Evolutionary conservation across 495 filamentous ascomycete species (phyloP).

Genomic region (Penicillium pancosmium): DNA sequence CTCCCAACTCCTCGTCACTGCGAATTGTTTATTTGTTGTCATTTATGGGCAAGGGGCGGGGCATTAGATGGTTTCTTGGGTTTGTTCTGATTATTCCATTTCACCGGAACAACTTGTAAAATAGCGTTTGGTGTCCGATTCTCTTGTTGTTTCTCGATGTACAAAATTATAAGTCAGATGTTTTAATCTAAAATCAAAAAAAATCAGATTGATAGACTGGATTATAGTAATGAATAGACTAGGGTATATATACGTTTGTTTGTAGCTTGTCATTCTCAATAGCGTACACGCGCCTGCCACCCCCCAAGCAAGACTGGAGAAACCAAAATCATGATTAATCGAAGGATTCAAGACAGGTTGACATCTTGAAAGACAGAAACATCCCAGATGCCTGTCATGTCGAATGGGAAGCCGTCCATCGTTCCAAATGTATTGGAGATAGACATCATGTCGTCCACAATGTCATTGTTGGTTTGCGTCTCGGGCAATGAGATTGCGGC

Average conservation of each 20-base stretch:
- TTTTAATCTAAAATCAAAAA: conserved; percentile 31
- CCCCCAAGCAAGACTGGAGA: not conserved
- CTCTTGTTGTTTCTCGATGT: conserved; percentile 36
- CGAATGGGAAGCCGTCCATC: conserved; percentile 54
- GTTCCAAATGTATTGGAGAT: conserved; percentile 53
- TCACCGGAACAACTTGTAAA: conserved; percentile 43
- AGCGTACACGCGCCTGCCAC: conserved; percentile 1
- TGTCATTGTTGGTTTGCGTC: conserved; percentile 53
- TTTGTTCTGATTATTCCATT: conserved; percentile 28
- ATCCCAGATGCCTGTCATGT: conserved; percentile 57
- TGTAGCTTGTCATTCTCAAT: not conserved
- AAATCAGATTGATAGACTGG: conserved; percentile 23
- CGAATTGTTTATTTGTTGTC: conserved; percentile 17
- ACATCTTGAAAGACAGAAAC: conserved; percentile 53
- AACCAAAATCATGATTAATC: not conserved
- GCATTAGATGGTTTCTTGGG: conserved; percentile 33
- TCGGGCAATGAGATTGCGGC: conserved; percentile 49
- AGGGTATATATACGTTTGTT: conserved; percentile 28
- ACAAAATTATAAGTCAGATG: conserved; percentile 39
- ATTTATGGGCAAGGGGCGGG: conserved; percentile 28
- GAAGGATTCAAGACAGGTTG: conserved; percentile 33
- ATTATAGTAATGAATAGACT: conserved; percentile 6
- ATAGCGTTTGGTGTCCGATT: conserved; percentile 39
- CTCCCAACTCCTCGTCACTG: conserved; percentile 24
- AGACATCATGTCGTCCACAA: conserved; percentile 56